These are phyloP conservation scores for Petunia hybrid DNA, from an alignment of 305 asterid genomes.

Conservation along the genomic window DNA sequence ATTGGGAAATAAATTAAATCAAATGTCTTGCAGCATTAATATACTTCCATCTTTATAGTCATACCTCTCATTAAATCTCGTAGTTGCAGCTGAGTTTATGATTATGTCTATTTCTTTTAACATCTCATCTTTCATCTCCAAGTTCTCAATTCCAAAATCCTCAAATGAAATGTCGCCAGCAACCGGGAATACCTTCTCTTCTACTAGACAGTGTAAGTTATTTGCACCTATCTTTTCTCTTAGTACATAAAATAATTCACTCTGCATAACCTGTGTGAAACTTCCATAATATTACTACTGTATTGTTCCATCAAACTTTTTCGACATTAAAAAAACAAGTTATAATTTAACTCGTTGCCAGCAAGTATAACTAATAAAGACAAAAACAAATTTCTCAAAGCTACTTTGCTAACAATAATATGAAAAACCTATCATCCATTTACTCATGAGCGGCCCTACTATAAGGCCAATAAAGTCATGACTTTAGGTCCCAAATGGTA, in stretches of 20 bases:
- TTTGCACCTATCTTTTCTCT: constrained; percentile 21
- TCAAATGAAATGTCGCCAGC: constrained; percentile 56
- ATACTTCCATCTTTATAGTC: no score
- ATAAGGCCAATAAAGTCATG: no score
- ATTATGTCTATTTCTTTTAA: constrained; percentile 46
- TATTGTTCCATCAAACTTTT: neutral
- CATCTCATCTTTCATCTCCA: constrained; percentile 40
- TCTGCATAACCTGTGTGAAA: neutral
- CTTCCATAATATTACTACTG: neutral
- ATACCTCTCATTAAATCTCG: constrained; percentile 67
- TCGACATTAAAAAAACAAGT: no score
- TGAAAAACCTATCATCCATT: no score
- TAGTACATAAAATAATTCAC: constrained; percentile 12
- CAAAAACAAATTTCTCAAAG: no score
- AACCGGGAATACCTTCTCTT: constrained; percentile 45
- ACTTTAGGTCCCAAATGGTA: no score
- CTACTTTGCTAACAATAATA: no score
- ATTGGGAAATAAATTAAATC: neutral
- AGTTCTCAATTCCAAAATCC: constrained; percentile 45
- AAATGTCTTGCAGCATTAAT: neutral
- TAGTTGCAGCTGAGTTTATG: constrained; percentile 64
- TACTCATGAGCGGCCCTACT: no score
- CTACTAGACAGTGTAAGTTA: neutral
- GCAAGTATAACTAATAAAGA: no score
- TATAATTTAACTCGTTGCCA: no score